A percentile compares a stretch with the other conserved stretches of the same genome.
Conservation (phyloP, 768 basidiomycete species). For the Tylopilus felleus region DNA sequence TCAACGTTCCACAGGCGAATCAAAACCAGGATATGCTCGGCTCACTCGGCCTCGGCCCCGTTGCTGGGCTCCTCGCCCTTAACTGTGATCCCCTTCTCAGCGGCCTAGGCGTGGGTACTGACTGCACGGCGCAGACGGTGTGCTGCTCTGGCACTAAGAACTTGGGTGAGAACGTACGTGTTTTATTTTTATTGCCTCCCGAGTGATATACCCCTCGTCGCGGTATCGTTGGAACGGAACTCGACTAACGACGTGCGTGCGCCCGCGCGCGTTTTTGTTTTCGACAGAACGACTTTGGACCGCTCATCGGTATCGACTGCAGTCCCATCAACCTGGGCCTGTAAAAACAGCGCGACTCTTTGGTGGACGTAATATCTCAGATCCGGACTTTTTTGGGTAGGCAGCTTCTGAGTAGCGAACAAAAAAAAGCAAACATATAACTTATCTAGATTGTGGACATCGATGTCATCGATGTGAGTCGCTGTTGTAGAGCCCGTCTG, state of each 20-base stretch:
- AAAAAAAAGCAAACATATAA: background rate
- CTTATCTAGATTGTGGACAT: background rate
- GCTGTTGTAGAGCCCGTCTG: background rate
- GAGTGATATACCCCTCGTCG: too few species aligned
- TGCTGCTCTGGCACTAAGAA: slow-evolving; percentile 1
- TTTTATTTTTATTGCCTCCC: background rate
- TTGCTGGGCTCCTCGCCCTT: background rate
- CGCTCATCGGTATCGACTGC: slow-evolving; percentile 3
- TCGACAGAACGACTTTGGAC: too few species aligned
- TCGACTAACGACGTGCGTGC: background rate
- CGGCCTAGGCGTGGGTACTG: background rate
- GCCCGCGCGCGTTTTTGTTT: background rate
- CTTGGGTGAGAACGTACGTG: background rate
- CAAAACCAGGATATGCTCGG: fast-evolving
- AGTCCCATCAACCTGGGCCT: background rate
- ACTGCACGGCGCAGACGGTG: background rate
- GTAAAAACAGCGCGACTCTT: background rate
- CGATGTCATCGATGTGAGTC: background rate
- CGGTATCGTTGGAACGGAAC: too few species aligned
- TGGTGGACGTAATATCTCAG: background rate
- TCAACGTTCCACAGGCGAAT: background rate
- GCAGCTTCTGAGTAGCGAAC: too few species aligned
- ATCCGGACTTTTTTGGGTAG: background rate
- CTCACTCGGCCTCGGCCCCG: background rate
- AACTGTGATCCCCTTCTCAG: background rate